Evolutionary conservation across 2,329 filamentous ascomycete genomes (phyloP), one percentile per base, ranked within the genome.

Genomic region (Niveomyces coronatus): DNA sequence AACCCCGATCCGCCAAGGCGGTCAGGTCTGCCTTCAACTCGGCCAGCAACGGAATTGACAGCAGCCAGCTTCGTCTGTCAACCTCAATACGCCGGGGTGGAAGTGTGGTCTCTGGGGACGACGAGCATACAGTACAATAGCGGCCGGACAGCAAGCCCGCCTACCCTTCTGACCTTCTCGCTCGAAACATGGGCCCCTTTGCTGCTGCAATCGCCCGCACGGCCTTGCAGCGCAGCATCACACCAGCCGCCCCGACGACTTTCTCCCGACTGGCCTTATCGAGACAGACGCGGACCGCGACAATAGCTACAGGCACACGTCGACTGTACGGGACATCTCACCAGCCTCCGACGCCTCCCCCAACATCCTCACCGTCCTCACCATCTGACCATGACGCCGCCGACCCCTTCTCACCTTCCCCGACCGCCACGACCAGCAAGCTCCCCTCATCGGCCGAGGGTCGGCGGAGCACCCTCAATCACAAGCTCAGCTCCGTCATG

Each of bases 401-500:
- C n/a, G n/a, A n/a, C n/a, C n/a, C n/a, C n/a, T n/a, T 9, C 14
- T 2, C 32, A n/a, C n/a, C 26, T 15, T 14, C 26, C 26, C 16
- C n/a, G 24, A 14, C 27, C 13, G 16, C 29, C 10, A 19, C 31
- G 17, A 18, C 39, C 43, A 44, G 53, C 33, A n/a, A n/a, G n/a
- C 51, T 62, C 10, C 59, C 58, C 5, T 56, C 59, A 5, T 46
- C 51, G 15, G 48, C 49, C n/a, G 55, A 59, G 26, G 50, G 49
- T 28, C 53, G 58, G 9, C 53, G 59, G 16, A 55, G 47, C 47
- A 49, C 52, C 9, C 18, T 63, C 28, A 56, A 54, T 24, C 52
- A 57, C 44, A 53, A 44, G 26, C 58, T 62, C 37, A 58, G 53
- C 41, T 37, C 43, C 27, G 65, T 93, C 55, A 93, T 96, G 85